Conservation (phyloP, 2,329 filamentous ascomycete species). For the Neonectria coccinea region DNA sequence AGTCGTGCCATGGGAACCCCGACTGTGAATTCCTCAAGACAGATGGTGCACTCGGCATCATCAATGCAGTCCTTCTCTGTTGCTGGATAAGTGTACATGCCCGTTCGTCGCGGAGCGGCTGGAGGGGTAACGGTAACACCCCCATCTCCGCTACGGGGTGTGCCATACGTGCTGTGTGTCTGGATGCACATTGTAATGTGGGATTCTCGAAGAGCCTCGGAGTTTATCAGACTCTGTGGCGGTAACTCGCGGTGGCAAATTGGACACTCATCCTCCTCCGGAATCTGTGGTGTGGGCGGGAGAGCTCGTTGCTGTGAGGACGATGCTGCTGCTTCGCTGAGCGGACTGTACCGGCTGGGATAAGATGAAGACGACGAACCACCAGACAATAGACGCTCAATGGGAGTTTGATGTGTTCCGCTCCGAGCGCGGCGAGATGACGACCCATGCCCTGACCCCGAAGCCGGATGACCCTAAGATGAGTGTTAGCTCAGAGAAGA, state of each 20-base stretch:
- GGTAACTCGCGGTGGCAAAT: constrained; percentile 80
- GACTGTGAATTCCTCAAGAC: constrained; percentile 73
- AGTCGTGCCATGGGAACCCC: constrained; percentile 73
- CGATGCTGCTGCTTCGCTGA: constrained; percentile 48
- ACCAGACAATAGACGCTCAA: constrained; percentile 55
- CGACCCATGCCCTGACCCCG: constrained; percentile 41
- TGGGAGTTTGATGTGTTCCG: constrained; percentile 50
- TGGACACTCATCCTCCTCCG: constrained; percentile 83
- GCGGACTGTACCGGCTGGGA: constrained; percentile 48
- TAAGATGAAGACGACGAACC: constrained; percentile 50
- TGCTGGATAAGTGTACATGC: constrained; percentile 73
- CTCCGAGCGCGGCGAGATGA: constrained; percentile 47
- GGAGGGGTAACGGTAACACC: constrained; percentile 38
- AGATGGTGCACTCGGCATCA: constrained; percentile 75
- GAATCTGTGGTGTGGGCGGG: constrained; percentile 62
- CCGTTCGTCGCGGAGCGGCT: constrained; percentile 60
- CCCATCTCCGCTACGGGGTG: constrained; percentile 46
- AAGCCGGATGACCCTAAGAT: constrained; percentile 33
- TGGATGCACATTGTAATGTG: constrained; percentile 71
- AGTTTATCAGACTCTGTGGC: constrained; percentile 64
- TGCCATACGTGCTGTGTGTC: constrained; percentile 63
- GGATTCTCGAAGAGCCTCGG: constrained; percentile 65
- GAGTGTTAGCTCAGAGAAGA: constrained; percentile 13
- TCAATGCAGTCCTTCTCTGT: constrained; percentile 78
- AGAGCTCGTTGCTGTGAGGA: constrained; percentile 54